Evolutionary conservation across 495 filamentous ascomycete genomes (phyloP), one percentile per base, ranked within the genome.

Genomic region (Daldinia loculata): DNA sequence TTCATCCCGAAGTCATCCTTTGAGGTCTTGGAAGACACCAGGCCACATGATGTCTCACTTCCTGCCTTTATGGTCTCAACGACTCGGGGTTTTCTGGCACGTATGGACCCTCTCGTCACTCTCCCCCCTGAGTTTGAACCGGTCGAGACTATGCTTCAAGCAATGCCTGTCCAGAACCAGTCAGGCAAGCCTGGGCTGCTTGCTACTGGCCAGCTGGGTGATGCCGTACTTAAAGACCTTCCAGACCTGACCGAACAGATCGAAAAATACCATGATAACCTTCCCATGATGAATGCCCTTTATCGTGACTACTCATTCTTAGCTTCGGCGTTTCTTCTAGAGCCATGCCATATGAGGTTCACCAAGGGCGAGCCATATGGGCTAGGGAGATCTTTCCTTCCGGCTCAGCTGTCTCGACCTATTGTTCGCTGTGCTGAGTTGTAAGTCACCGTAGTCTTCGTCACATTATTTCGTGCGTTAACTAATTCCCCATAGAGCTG

Each of bases 301-400:
- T 97, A 96, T 79, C 84, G 94, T 26, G 94, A 97, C 81, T 97
- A 97, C 76, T 90, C 91, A 27, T 97, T 96, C 82, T 81, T 97
- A 3, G 92, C 93, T 1, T 94, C 91, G 14, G 90, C 93, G 0
- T 97, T 95, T 76, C 83, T 97, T 15, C 86, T 97, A n/a, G 94
- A 97, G 82, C 94, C 94, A n/a, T 97, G 94, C 79, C 93, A 94
- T 80, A 83, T 90, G 82, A 85, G 90, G 71, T 89, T 86, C 72
- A 77, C 90, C 60, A 84, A 85, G 17, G 90, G 88, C 0, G 85
- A 89, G 68, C 81, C 82, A 1, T 97, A 96, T 76, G 93, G 93
- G 0, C 81, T 97, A 32, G 93, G 86, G 9, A 82, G 93, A 7
- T 84, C 91, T 36, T 78, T 88, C 15, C 79, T 97, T 72, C 93